These are phyloP conservation scores for Proliferodiscus dingleyae DNA, from an alignment of 2,329 filamentous ascomycete genomes.

Conservation along the genomic window DNA sequence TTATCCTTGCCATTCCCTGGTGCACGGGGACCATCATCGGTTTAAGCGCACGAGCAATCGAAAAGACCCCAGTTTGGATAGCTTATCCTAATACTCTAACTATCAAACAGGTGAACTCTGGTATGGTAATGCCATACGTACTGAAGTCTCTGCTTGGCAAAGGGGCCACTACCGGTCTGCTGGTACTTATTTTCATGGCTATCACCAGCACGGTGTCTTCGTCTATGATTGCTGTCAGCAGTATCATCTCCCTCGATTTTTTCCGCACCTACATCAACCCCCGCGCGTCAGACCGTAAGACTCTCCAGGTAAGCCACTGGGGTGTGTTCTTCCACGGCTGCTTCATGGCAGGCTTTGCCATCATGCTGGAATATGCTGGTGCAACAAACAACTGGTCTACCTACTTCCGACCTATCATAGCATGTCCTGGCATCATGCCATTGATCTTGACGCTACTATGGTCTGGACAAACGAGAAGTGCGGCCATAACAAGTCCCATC, in stretches of 20 bases:
- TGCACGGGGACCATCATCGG: not conserved
- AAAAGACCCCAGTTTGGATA: not conserved
- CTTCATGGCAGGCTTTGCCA: constrained; percentile 44
- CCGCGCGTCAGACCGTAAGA: constrained; percentile 37
- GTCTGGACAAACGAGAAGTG: constrained; percentile 41
- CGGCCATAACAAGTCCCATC: constrained; percentile 46
- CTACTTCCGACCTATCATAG: constrained; percentile 14
- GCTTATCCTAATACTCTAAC: not conserved
- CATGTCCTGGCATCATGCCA: constrained; percentile 27
- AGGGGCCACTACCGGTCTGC: constrained; percentile 32
- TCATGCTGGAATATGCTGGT: constrained; percentile 44
- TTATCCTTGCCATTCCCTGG: constrained; percentile 45
- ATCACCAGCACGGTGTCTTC: constrained; percentile 46
- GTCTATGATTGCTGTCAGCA: constrained; percentile 46
- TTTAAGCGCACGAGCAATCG: not conserved
- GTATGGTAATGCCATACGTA: constrained; percentile 29
- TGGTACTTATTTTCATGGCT: constrained; percentile 48
- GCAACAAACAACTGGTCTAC: constrained; percentile 41
- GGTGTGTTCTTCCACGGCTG: constrained; percentile 42
- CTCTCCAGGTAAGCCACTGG: constrained; percentile 42
- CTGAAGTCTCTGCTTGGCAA: constrained; percentile 28
- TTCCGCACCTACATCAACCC: constrained; percentile 47
- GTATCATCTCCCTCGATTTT: constrained; percentile 46
- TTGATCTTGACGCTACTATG: constrained; percentile 31
- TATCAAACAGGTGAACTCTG: constrained; percentile 4